Percentiles rank a stretch among this genome's conserved stretches.
Conservation (phyloP, 768 basidiomycete genomes). For the Cystobasidium onofrii region DNA sequence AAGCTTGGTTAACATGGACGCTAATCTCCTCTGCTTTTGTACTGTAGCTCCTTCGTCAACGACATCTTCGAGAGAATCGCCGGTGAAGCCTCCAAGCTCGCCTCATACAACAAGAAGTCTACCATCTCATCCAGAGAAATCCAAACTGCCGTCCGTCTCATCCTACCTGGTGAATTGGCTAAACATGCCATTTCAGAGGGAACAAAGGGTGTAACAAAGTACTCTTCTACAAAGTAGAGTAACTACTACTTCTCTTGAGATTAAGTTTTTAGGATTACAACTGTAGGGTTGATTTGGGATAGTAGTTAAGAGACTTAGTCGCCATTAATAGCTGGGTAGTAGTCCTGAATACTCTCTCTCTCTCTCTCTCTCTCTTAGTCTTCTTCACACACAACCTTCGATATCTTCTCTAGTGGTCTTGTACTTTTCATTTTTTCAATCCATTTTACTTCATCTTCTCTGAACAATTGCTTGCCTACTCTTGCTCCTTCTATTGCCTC, state of each 20-base stretch:
- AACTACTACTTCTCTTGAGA: no score
- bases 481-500: no score
- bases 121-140: conserved; percentile 98
- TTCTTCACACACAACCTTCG: neutral
- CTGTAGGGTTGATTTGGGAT: no score
- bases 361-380: neutral
- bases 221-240: conserved; percentile 23
- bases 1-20: no score
- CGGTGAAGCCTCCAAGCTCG: conserved; percentile 58
- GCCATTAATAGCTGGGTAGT: no score
- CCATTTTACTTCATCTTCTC: no score
- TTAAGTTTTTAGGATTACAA: no score
- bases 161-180: conserved; percentile 90
- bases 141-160: conserved; percentile 90
- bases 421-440: neutral
- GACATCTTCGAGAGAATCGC: conserved; percentile 88
- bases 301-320: no score
- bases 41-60: conserved; percentile 67
- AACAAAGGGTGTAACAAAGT: conserved; percentile 53
- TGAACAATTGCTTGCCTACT: no score
- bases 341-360: no score
- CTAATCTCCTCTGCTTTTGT: neutral
- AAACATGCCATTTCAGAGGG: conserved; percentile 93
- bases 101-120: conserved; percentile 93
- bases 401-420: neutral